phyloP scores from a whole-genome alignment of 2,329 filamentous ascomycete species.

The Magnaporthales sp. region DNA sequence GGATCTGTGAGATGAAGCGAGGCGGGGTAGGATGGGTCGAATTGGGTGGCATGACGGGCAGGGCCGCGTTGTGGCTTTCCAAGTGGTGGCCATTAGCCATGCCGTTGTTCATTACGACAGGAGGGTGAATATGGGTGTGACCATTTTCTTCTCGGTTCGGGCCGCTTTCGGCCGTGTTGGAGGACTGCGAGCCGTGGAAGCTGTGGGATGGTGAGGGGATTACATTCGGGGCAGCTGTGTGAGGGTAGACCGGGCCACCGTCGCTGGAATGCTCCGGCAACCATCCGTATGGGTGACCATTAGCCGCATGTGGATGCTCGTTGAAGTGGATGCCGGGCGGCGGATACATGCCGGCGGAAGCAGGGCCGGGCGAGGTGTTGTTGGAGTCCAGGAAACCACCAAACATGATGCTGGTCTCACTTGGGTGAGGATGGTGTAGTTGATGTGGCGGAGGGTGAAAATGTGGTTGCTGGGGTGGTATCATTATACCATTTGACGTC shows the following conservation, averaged over 20 bases:
- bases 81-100: neutral
- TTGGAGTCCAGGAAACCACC: slow-evolving; percentile 45
- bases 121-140: neutral
- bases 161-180: slow-evolving; percentile 23
- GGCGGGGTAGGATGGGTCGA: neutral
- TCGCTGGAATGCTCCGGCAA: slow-evolving; percentile 14
- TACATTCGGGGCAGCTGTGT: slow-evolving; percentile 26
- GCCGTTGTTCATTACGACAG: slow-evolving; percentile 11
- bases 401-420: slow-evolving; percentile 48
- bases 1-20: neutral
- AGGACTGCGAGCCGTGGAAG: slow-evolving; percentile 53
- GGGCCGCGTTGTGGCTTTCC: neutral
- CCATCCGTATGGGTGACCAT: neutral
- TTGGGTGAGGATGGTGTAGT: slow-evolving; percentile 43
- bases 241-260: slow-evolving; percentile 14
- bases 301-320: neutral
- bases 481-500: neutral
- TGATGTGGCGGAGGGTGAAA: slow-evolving; percentile 1
- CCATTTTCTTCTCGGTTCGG: slow-evolving; percentile 1
- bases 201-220: slow-evolving; percentile 51
- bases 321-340: slow-evolving; percentile 29
- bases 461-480: neutral
- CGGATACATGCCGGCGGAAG: slow-evolving; percentile 35
- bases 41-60: neutral
- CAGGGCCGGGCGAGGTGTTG: slow-evolving; percentile 47